These are phyloP conservation scores for Stylosanthes scabra DNA, from an alignment of 331 rosid genomes.

Conservation along the genomic window DNA sequence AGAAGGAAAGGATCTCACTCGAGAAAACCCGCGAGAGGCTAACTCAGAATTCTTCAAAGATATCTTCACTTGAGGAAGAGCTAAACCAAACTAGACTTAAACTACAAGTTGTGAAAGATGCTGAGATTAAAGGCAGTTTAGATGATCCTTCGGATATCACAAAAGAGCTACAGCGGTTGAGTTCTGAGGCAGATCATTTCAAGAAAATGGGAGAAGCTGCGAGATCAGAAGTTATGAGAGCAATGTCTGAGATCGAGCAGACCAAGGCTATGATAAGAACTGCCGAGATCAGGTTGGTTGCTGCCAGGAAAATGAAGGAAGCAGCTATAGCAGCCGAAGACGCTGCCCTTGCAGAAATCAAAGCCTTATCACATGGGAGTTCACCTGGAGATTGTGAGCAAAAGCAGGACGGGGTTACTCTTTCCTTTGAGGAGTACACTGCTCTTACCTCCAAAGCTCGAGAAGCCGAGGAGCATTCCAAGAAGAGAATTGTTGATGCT, in stretches of 20 bases:
- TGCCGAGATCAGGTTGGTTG: slow-evolving; percentile 80
- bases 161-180: slow-evolving; percentile 69
- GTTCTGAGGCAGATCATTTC: slow-evolving; percentile 76
- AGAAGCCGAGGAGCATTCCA: slow-evolving; percentile 70
- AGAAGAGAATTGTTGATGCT: slow-evolving; percentile 65
- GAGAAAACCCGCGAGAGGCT: slow-evolving; percentile 83
- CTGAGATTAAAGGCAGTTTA: slow-evolving; percentile 50
- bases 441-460: slow-evolving; percentile 63
- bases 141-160: slow-evolving; percentile 61
- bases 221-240: slow-evolving; percentile 60
- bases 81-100: slow-evolving; percentile 70
- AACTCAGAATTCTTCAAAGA: slow-evolving; percentile 65
- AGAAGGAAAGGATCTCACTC: slow-evolving; percentile 75
- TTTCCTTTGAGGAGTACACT: slow-evolving; percentile 74
- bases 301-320: slow-evolving; percentile 92
- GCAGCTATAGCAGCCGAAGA: slow-evolving; percentile 95
- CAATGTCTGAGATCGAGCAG: slow-evolving; percentile 78
- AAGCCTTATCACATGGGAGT: slow-evolving; percentile 55
- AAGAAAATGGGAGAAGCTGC: slow-evolving; percentile 78
- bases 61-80: slow-evolving; percentile 81
- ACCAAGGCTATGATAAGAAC: slow-evolving; percentile 76
- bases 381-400: slow-evolving; percentile 41
- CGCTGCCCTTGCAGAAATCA: slow-evolving; percentile 74
- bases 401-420: slow-evolving; percentile 62
- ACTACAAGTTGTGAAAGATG: slow-evolving; percentile 68